These are phyloP conservation scores for Emmonsia crescens DNA, from an alignment of 2,329 filamentous ascomycete genomes.

Conservation along the genomic window DNA sequence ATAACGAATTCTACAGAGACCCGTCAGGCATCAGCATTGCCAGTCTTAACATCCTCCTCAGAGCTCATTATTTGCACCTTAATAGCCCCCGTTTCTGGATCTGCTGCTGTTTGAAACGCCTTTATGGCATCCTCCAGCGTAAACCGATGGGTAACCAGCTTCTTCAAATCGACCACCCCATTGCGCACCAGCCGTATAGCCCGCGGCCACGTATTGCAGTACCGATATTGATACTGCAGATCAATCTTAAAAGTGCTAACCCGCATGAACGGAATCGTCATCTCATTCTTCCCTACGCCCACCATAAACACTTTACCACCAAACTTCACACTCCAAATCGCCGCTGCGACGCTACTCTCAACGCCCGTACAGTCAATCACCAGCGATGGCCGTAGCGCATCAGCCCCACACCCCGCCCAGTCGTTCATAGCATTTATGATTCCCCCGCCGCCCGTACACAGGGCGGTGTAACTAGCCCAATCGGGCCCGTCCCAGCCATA, in stretches of 20 bases:
- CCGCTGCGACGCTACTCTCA: conserved; percentile 73
- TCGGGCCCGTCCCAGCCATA: conserved; percentile 86
- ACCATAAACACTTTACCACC: conserved; percentile 96
- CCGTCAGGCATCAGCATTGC: conserved; percentile 3
- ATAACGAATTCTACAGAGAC: background rate
- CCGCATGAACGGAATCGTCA: conserved; percentile 91
- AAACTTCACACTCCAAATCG: conserved; percentile 86
- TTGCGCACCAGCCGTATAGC: conserved; percentile 81
- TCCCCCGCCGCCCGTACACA: conserved; percentile 68
- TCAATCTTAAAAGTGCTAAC: conserved; percentile 86
- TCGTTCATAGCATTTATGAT: conserved; percentile 59
- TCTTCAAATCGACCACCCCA: conserved; percentile 69
- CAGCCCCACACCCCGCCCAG: conserved; percentile 21
- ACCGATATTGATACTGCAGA: conserved; percentile 92
- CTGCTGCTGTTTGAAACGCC: conserved; percentile 79
- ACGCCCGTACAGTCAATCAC: conserved; percentile 91
- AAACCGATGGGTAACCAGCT: conserved; percentile 81
- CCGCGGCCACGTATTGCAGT: conserved; percentile 90
- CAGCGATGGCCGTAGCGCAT: conserved; percentile 65
- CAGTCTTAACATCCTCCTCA: conserved; percentile 29
- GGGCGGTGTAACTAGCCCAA: conserved; percentile 78
- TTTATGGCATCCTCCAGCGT: conserved; percentile 74
- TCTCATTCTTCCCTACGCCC: conserved; percentile 89
- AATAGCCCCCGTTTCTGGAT: conserved; percentile 88
- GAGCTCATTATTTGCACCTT: conserved; percentile 70